A percentile compares a stretch with the other conserved stretches of the same genome.
These are phyloP conservation scores for Phaseolus coccineus DNA, from an alignment of 331 rosid species.

Conservation along the genomic window DNA sequence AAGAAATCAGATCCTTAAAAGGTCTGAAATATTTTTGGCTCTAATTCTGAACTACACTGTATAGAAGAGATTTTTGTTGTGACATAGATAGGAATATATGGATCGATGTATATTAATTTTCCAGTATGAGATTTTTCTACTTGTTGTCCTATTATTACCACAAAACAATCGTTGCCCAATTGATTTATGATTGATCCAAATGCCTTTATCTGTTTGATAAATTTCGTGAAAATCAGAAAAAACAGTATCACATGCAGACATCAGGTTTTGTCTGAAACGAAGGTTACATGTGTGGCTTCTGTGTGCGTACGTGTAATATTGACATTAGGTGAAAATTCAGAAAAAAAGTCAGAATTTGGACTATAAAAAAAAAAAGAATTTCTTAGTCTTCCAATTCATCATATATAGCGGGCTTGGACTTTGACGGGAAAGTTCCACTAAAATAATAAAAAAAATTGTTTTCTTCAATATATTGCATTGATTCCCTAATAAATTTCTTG, in stretches of 20 bases:
- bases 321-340: slow-evolving; percentile 39
- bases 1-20: slow-evolving; percentile 48
- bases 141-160: background rate
- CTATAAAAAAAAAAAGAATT: slow-evolving; percentile 9
- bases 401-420: slow-evolving; percentile 34
- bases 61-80: slow-evolving; percentile 42
- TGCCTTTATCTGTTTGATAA: background rate
- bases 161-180: too few relatives aligned
- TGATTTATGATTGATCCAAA: background rate
- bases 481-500: background rate
- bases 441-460: background rate
- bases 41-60: slow-evolving; percentile 49
- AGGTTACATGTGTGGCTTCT: background rate
- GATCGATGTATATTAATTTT: background rate
- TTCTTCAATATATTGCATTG: background rate
- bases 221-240: background rate
- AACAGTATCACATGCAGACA: background rate
- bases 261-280: background rate
- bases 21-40: slow-evolving; percentile 28
- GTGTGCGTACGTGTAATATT: slow-evolving; percentile 7
- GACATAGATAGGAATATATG: background rate
- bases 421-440: slow-evolving; percentile 18
- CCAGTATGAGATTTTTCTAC: background rate
- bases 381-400: slow-evolving; percentile 26
- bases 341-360: slow-evolving; percentile 9